Percentiles rank a stretch among this genome's conserved stretches.
These are phyloP conservation scores for Aspergillus hancockii DNA, from an alignment of 495 filamentous ascomycete genomes.

Conservation along the genomic window DNA sequence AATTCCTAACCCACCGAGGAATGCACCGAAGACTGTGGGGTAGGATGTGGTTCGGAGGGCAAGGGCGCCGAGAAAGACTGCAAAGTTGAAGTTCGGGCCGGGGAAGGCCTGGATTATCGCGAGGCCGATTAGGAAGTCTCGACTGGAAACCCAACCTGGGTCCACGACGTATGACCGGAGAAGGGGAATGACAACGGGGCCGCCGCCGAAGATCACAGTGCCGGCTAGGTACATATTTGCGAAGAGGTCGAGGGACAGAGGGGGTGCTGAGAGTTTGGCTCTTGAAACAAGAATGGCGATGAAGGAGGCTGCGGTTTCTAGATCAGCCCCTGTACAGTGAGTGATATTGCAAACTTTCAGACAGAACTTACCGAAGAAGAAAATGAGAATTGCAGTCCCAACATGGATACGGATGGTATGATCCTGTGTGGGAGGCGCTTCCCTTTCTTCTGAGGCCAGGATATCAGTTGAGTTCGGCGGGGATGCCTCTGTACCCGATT, in stretches of 20 bases:
- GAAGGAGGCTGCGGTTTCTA: constrained; percentile 45
- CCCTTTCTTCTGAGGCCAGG: neutral
- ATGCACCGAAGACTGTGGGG: constrained; percentile 55
- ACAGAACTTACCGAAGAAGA: constrained; percentile 53
- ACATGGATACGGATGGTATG: constrained; percentile 28
- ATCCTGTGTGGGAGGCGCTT: constrained; percentile 10
- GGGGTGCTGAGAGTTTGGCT: constrained; percentile 40
- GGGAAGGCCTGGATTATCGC: constrained; percentile 84
- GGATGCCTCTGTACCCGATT: neutral
- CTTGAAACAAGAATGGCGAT: constrained; percentile 60
- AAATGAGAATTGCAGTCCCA: constrained; percentile 48
- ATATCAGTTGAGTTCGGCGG: constrained; percentile 6
- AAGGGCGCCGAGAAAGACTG: constrained; percentile 74
- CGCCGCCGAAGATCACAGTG: constrained; percentile 86
- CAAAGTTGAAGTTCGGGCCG: constrained; percentile 88
- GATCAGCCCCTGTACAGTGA: neutral
- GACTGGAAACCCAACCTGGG: constrained; percentile 73
- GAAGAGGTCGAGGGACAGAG: constrained; percentile 65
- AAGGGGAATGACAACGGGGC: constrained; percentile 82
- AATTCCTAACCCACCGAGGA: constrained; percentile 70
- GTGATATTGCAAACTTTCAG: neutral
- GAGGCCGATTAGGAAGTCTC: constrained; percentile 81
- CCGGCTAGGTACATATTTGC: constrained; percentile 82
- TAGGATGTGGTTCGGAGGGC: constrained; percentile 42
- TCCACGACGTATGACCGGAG: constrained; percentile 76